Evolutionary conservation across 805 yeast species (phyloP).

Genomic region (Kregervanrija pseudodelftensis): DNA sequence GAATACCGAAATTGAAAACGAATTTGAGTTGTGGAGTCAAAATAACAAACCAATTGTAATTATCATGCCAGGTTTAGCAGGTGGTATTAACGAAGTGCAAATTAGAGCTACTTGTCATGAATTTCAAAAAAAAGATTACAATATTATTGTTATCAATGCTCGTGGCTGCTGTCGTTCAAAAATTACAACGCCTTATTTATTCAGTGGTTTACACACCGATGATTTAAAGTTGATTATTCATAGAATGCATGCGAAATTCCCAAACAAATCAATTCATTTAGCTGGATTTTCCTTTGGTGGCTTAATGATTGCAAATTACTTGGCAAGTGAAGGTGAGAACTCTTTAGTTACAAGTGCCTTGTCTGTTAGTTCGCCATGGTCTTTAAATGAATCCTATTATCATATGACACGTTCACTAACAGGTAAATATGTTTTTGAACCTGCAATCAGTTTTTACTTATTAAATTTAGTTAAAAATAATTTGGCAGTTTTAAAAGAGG

Average conservation of each 20-base stretch:
- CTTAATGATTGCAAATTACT: constrained; percentile 54
- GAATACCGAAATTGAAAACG: constrained; percentile 32
- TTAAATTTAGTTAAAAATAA: constrained; percentile 39
- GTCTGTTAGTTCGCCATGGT: constrained; percentile 68
- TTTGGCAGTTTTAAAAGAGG: constrained; percentile 26
- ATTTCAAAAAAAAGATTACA: constrained; percentile 40
- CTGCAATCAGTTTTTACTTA: constrained; percentile 34
- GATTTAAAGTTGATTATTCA: constrained; percentile 57
- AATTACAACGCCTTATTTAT: constrained; percentile 59
- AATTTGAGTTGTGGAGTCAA: constrained; percentile 26
- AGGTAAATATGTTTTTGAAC: constrained; percentile 36
- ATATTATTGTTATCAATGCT: constrained; percentile 52
- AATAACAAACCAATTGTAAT: constrained; percentile 51
- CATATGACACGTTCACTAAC: constrained; percentile 33
- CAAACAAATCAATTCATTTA: constrained; percentile 39
- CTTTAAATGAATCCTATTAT: constrained; percentile 47
- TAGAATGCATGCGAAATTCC: constrained; percentile 41
- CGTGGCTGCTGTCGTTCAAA: constrained; percentile 77
- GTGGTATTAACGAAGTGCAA: constrained; percentile 74
- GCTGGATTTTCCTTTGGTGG: constrained; percentile 74
- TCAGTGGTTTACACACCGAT: constrained; percentile 61
- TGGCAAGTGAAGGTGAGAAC: constrained; percentile 58
- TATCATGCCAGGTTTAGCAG: constrained; percentile 67
- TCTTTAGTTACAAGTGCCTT: constrained; percentile 51
- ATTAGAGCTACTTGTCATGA: constrained; percentile 47